A percentile compares a stretch with the other conserved stretches of the same genome.
Evolutionary conservation across 176 grass and related monocot genomes (phyloP).

Genomic region (Musa acuminata): DNA sequence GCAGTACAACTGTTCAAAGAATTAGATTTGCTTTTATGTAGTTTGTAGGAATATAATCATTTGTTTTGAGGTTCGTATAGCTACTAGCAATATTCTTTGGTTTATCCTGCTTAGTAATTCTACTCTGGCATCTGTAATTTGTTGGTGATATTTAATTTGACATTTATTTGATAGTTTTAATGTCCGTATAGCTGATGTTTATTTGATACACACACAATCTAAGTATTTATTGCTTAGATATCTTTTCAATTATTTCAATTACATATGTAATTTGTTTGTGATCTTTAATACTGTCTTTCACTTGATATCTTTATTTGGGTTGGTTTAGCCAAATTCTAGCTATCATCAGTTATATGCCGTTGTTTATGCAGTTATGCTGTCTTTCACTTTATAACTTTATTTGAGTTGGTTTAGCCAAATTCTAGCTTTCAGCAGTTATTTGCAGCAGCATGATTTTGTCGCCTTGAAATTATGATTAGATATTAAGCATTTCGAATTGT

Average conservation of each 20-base stretch:
- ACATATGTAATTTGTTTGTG: not conserved
- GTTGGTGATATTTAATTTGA: too few relatives aligned
- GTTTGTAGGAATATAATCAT: not conserved
- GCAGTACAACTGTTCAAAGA: not conserved
- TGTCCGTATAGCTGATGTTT: not conserved
- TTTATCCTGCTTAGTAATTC: not conserved
- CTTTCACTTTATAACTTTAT: too few relatives aligned
- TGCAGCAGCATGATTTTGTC: too few relatives aligned
- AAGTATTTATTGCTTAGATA: not conserved
- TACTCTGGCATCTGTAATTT: not conserved
- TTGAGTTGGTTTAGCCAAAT: too few relatives aligned
- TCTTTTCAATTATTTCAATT: not conserved
- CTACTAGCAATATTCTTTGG: not conserved
- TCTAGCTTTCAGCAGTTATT: too few relatives aligned
- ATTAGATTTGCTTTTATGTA: not conserved
- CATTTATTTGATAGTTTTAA: too few relatives aligned
- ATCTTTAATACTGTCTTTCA: not conserved
- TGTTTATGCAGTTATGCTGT: too few relatives aligned
- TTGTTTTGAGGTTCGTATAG: not conserved
- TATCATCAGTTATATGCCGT: too few relatives aligned
- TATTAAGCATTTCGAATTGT: too few relatives aligned
- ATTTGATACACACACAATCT: not conserved
- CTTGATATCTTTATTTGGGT: too few relatives aligned
- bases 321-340: too few relatives aligned
- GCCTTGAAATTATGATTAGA: too few relatives aligned